Evolutionary conservation across 768 basidiomycete genomes (phyloP).

Genomic region (Leccinum obscurum): DNA sequence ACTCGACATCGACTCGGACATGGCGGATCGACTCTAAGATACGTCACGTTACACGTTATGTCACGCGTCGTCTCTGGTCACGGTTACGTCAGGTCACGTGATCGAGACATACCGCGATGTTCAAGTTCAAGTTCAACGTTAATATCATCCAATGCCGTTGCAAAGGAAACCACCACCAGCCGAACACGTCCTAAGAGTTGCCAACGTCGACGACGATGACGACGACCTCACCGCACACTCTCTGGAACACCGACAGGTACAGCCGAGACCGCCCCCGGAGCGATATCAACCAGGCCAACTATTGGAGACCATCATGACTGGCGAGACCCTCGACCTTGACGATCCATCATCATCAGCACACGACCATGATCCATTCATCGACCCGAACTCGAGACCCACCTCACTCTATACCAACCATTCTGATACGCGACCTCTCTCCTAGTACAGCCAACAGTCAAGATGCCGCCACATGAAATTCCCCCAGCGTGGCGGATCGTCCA

Average conservation of each 20-base stretch:
- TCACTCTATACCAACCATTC: too few relatives aligned
- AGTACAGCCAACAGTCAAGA: constrained; percentile 39
- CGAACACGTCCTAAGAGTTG: neutral
- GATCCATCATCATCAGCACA: constrained; percentile 31
- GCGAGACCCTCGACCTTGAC: constrained; percentile 60
- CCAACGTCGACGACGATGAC: neutral
- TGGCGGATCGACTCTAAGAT: constrained; percentile 17
- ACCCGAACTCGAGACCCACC: too few relatives aligned
- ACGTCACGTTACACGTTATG: constrained; percentile 17
- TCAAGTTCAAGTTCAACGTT: neutral
- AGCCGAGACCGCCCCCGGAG: constrained; percentile 19
- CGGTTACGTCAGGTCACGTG: constrained; percentile 25
- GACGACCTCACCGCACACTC: constrained; percentile 5
- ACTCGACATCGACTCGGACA: constrained; percentile 38
- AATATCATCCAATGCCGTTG: constrained; percentile 5
- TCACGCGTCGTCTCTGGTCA: constrained; percentile 25
- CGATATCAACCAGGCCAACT: constrained; percentile 64
- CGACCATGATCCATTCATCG: constrained; percentile 36
- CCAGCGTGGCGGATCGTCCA: too few relatives aligned
- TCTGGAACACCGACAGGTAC: constrained; percentile 2
- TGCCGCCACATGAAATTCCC: too few relatives aligned
- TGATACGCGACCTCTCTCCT: too few relatives aligned
- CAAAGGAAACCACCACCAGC: constrained; percentile 24
- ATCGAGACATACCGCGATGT: constrained; percentile 1
- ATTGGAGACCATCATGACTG: constrained; percentile 61